A percentile compares a stretch with the other conserved stretches of the same genome.
Conservation (phyloP, 306 rosid species). For the Malus orientalis region DNA sequence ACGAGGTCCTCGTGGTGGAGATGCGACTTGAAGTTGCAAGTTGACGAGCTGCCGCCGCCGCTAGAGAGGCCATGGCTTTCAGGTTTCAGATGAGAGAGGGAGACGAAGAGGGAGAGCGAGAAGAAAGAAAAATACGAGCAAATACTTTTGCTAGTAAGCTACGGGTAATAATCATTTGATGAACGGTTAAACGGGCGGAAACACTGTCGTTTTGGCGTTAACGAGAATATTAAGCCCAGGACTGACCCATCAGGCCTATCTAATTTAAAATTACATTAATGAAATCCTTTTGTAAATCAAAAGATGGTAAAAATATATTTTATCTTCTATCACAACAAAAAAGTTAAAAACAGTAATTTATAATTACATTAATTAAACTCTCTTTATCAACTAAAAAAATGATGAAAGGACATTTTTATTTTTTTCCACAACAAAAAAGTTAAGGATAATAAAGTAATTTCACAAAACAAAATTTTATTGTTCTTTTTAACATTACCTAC, state of each 20-base stretch:
- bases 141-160: neutral
- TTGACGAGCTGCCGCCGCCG: conserved; percentile 65
- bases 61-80: conserved; percentile 60
- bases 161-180: neutral
- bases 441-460: too few species aligned
- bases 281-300: too few species aligned
- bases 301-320: too few species aligned
- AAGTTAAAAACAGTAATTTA: too few species aligned
- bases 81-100: conserved; percentile 13
- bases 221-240: neutral
- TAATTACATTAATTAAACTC: too few species aligned
- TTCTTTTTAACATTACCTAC: too few species aligned
- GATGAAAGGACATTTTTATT: too few species aligned
- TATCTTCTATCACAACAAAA: too few species aligned
- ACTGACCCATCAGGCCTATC: neutral
- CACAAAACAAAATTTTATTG: too few species aligned
- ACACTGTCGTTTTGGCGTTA: neutral
- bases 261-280: too few species aligned
- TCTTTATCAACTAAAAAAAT: too few species aligned
- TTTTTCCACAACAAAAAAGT: too few species aligned
- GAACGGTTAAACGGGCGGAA: neutral
- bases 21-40: conserved; percentile 49
- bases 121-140: neutral
- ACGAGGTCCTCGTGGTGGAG: conserved; percentile 37
- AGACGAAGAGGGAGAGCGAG: neutral